Evolutionary conservation across 225 moss, liverwort and hornwort genomes (phyloP).

Genomic region (Straminergon stramineum): DNA sequence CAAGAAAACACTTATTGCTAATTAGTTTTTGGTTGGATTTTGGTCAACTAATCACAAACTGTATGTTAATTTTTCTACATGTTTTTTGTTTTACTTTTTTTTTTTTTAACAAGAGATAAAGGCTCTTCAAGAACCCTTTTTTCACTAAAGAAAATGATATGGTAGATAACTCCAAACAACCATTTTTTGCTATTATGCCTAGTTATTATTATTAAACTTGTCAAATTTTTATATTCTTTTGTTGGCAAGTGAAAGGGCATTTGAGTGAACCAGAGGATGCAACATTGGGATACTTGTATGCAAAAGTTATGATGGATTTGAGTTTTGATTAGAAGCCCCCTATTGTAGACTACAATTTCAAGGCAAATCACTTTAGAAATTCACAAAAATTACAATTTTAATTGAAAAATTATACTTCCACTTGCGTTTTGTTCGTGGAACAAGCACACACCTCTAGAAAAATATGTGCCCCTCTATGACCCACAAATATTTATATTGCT

Average conservation of each 20-base stretch:
- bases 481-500: no score
- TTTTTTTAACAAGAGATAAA: not conserved
- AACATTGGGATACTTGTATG: not conserved
- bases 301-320: not conserved
- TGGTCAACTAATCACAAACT: not conserved
- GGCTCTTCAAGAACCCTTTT: accelerated
- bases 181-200: not conserved
- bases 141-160: not conserved
- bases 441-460: no score
- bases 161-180: no score
- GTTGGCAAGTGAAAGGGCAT: not conserved
- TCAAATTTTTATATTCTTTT: not conserved
- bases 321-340: no score
- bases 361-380: no score
- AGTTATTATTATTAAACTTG: not conserved
- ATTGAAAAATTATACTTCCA: no score
- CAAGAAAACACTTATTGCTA: no score
- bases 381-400: no score
- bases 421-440: no score
- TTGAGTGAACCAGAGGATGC: not conserved
- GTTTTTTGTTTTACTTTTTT: not conserved
- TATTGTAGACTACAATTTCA: no score
- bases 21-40: no score
- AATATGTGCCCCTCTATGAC: no score
- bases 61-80: not conserved